Evolutionary conservation across 2,329 filamentous ascomycete genomes (phyloP), one percentile per base, ranked within the genome.

Genomic region (Epichloe sylvatica): DNA sequence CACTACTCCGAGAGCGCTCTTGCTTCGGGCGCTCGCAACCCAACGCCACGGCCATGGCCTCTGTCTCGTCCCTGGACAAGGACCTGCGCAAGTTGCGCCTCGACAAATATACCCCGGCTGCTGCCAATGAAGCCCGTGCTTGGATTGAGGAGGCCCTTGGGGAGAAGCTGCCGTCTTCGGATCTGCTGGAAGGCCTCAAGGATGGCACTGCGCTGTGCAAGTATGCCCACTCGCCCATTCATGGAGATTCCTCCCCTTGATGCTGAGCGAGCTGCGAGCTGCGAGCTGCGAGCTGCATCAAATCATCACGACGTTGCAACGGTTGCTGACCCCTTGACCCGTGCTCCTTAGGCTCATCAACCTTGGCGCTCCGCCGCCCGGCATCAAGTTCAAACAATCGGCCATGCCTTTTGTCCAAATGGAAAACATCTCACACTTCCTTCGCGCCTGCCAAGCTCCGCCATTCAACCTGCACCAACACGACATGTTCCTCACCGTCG

Each of bases 371-470:
- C 85, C 86, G 25, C 78, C 83, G 15, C 86, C 86, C 0, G 84
- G 84, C 34, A 78, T 95, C 68, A 88, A 84, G 65, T 97, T 85
- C 77, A 97, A 97, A 70, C 76, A 84, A 62, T 95, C 90, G 1
- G 70, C 81, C 39, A 97, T 97, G 91, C 92, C 92, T 0, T 98
- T 98, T 64, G 91, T 97, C 39, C 92, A 98, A 68, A 97, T 97
- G 90, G 92, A 98, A 67, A 98, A 98, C 65, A 96, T 98, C 62
- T 94, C 90, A 4, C 87, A 94, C 63, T 98, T 96, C 69, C 80
- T 98, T 49, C 81, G 80, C 61, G 89, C 88, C 52, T 94, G 90
- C 71, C 86, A 95, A 67, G 73, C 78, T 46, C 80, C 86, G 25
- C 92, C 92, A 0, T 73, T 98, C 47, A 90, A 83, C 66, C 80